These are phyloP conservation scores for Trametes versicolor DNA, from an alignment of 1,284 basidiomycete genomes.

Conservation along the genomic window DNA sequence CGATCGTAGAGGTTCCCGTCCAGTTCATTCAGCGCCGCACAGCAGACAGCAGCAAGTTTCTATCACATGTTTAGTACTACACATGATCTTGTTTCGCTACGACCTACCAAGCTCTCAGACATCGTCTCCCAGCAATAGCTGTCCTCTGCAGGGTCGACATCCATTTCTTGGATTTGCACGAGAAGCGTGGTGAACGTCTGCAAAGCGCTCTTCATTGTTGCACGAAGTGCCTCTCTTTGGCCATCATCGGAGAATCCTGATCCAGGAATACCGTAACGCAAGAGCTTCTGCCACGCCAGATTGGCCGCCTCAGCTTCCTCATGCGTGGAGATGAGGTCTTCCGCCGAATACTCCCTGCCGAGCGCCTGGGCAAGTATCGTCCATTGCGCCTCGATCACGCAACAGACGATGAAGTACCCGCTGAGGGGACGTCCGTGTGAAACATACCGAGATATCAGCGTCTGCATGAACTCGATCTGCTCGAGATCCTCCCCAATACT, in stretches of 20 bases:
- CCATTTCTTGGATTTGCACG: slow-evolving; percentile 82
- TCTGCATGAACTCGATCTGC: slow-evolving; percentile 67
- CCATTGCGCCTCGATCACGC: slow-evolving; percentile 86
- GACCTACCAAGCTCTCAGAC: slow-evolving; percentile 76
- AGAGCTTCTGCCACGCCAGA: slow-evolving; percentile 78
- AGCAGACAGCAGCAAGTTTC: slow-evolving; percentile 91
- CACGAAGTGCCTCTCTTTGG: slow-evolving; percentile 55
- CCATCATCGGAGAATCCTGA: slow-evolving; percentile 50
- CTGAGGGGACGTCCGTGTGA: slow-evolving; percentile 80
- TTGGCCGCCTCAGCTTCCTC: slow-evolving; percentile 84
- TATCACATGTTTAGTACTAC: slow-evolving; percentile 53
- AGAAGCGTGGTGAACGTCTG: slow-evolving; percentile 80
- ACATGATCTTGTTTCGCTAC: neutral
- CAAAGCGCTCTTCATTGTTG: slow-evolving; percentile 67
- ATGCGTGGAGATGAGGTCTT: slow-evolving; percentile 43
- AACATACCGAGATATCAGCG: slow-evolving; percentile 83
- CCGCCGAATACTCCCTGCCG: slow-evolving; percentile 51
- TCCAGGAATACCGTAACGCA: slow-evolving; percentile 59
- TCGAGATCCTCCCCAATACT: slow-evolving; percentile 62
- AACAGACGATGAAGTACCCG: slow-evolving; percentile 89
- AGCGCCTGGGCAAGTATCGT: slow-evolving; percentile 84
- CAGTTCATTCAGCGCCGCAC: slow-evolving; percentile 75
- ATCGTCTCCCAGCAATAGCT: slow-evolving; percentile 91
- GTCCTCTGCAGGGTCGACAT: slow-evolving; percentile 77
- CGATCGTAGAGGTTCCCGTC: slow-evolving; percentile 78